phyloP scores from a whole-genome alignment of 2,329 filamentous ascomycete genomes.

The Colletotrichum cuscutae region DNA sequence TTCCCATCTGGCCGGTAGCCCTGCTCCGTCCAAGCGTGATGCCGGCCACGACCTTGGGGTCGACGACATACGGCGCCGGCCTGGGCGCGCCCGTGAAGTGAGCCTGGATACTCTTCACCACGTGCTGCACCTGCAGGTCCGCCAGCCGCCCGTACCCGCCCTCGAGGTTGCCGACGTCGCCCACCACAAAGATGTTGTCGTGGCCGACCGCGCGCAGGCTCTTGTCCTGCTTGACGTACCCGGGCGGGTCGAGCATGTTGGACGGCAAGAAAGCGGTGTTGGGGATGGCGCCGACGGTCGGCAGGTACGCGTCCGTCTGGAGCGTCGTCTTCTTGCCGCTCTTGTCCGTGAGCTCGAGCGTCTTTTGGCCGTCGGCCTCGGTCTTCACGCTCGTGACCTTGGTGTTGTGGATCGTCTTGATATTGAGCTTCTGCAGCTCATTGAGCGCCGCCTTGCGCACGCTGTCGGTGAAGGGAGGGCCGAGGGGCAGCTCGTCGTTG shows the following conservation, averaged over 20 bases:
- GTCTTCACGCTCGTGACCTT: conserved; percentile 43
- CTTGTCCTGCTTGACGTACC: conserved; percentile 50
- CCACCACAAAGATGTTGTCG: conserved; percentile 55
- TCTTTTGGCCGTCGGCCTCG: conserved; percentile 40
- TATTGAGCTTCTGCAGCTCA: conserved; percentile 55
- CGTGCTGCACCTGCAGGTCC: conserved; percentile 46
- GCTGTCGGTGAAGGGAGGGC: conserved; percentile 42
- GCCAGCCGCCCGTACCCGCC: conserved; percentile 43
- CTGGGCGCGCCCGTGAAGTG: conserved; percentile 44
- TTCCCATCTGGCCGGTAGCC: conserved; percentile 46
- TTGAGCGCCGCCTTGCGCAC: conserved; percentile 51
- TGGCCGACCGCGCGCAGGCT: conserved; percentile 48
- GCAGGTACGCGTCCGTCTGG: conserved; percentile 56
- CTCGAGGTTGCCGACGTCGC: conserved; percentile 56
- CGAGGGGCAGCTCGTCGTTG: conserved; percentile 50
- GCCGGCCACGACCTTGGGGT: conserved; percentile 45
- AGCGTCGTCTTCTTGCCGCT: conserved; percentile 50
- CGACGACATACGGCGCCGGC: conserved; percentile 37
- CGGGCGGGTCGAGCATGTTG: conserved; percentile 46
- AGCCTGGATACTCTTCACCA: conserved; percentile 47
- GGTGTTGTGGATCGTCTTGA: conserved; percentile 52
- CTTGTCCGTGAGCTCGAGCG: conserved; percentile 47
- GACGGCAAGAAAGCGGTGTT: conserved; percentile 57
- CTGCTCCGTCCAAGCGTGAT: conserved; percentile 53
- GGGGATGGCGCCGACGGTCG: conserved; percentile 54